Base-by-base conservation (phyloP, 352 stramenopile species). In the Saprolegnia parasitica region DNA sequence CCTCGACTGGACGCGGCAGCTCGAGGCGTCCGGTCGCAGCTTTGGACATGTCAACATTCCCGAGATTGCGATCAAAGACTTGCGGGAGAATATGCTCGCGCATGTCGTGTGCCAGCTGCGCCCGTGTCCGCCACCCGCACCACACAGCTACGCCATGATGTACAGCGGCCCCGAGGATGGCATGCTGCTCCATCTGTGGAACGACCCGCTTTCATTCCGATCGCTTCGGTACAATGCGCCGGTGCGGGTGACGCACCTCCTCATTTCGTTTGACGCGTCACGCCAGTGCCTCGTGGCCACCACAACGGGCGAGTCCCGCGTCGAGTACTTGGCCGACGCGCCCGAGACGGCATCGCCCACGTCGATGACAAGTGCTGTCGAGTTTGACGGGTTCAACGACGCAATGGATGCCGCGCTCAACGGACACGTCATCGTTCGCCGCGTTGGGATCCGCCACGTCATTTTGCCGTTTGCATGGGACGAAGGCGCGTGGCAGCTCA, bases 11-110 rank as follows among this genome's bases (percentile, higher is more conserved):
- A 24, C 47, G 6, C 62, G 61, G 45, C n/a, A 39, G 11, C 63
- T 70, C 18, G 13, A 70, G 21, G 35, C 54, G 18, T 55, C 24
- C 13, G 63, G 63, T 4, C 20, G 40, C 29, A 52, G 63, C 45
- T 56, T 70, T 56, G 63, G 63, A 10, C 58, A 66, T 13, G 63
- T 35, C 20, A 62, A 57, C 26, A 29, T 70, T n/a, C 26, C 63
- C 6, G 45, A 26, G 32, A 46, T 70, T 8, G 61, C 11, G 20
- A 40, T 70, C 49, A 70, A 70, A 29, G 63, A 70, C 54, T 63
- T 70, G 63, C 63, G 63, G 4, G 63, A 70, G 21, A 58, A 70
- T 21, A 70, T 70, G 63, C 63, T 70, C 18, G 63, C 39, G 11
- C 63, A 70, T 37, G 39, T 70, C 11, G 54, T 63, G 20, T 70